Conservation (phyloP, 345 rosid genomes). For the Ceriops decandra region DNA sequence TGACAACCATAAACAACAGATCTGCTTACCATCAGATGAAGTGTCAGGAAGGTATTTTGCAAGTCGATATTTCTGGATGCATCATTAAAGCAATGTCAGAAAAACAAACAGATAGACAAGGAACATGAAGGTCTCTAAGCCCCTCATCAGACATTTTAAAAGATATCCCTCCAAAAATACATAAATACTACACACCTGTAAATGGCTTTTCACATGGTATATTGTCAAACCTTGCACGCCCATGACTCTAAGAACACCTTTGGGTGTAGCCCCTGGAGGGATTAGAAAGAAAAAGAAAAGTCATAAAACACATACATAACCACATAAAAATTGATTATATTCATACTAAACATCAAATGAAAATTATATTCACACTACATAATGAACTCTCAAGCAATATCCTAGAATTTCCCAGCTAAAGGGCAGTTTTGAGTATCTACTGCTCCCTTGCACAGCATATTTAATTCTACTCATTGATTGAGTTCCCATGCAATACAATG, state of each 20-base stretch:
- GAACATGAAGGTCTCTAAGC: background rate
- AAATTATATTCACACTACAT: background rate
- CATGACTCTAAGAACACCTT: constrained; percentile 99
- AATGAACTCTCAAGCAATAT: background rate
- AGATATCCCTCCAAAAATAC: background rate
- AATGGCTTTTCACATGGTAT: constrained; percentile 98
- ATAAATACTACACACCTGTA: constrained; percentile 52
- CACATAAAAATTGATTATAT: background rate
- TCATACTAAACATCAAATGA: background rate
- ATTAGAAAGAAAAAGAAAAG: background rate
- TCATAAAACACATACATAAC: constrained; percentile 1
- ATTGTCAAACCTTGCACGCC: constrained; percentile 95
- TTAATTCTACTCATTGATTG: no score
- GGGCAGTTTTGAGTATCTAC: no score
- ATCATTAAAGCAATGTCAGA: constrained; percentile 20
- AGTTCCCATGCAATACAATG: no score
- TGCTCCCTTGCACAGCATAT: no score
- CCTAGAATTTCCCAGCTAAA: background rate
- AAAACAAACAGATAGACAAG: constrained; percentile 3
- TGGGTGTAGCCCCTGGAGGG: constrained; percentile 87
- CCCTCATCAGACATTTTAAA: background rate
- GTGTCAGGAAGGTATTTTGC: constrained; percentile 94
- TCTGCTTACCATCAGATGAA: constrained; percentile 73
- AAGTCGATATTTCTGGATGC: constrained; percentile 84
- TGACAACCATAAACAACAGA: constrained; percentile 16